Base-by-base conservation (phyloP, 208 protist species). In the Trypanosoma boissoni region DNA sequence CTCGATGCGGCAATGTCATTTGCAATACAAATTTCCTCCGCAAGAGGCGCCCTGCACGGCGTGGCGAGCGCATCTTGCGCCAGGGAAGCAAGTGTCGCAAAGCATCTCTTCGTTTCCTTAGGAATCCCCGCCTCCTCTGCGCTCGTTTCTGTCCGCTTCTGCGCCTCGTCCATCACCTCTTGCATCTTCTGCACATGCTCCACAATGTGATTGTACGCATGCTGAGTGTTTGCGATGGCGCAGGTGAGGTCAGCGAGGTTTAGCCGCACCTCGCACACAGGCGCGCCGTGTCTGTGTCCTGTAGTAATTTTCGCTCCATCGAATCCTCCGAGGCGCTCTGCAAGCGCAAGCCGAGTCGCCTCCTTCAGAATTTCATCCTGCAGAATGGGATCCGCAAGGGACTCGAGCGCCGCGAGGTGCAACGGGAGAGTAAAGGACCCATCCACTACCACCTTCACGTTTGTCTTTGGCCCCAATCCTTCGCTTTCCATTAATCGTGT, bases 291-390 rank as follows among this genome's bases (percentile, higher is more conserved):
- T 64, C 45, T 68, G 44, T 63, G 59, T 0, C 16, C 39, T 3
- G 50, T 39, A 39, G 54, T 70, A 29, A 79, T 23, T 3, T 49
- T 58, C 10, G 88, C 63, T 9, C 81, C 67, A 26, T 86, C 80
- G 61, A 94, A 91, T 57, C 74, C 76, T 31, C 80, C 79, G 2
- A 94, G 59, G 23, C 65, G 64, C 57, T 94, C 84, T n/a, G 68
- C 70, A 24, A 94, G 73, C 0, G 78, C 72, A 18, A 92, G 62
- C 8, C 68, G 68, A 10, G 82, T 71, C 4, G 79, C 75, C 56
- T 94, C 88, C 55, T 74, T 53, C 20, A 89, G 41, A 12, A 94
- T 86, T 16, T 84, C 78, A 20, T 70, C 58, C 67, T 87, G 73
- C 54, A 94, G 44, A 20, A 72, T 27, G 5, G 71, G 61, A 45